Evolutionary conservation across 192 early-diverging fungal species (phyloP).

Genomic region (Rhizoclosmatium sp.): DNA sequence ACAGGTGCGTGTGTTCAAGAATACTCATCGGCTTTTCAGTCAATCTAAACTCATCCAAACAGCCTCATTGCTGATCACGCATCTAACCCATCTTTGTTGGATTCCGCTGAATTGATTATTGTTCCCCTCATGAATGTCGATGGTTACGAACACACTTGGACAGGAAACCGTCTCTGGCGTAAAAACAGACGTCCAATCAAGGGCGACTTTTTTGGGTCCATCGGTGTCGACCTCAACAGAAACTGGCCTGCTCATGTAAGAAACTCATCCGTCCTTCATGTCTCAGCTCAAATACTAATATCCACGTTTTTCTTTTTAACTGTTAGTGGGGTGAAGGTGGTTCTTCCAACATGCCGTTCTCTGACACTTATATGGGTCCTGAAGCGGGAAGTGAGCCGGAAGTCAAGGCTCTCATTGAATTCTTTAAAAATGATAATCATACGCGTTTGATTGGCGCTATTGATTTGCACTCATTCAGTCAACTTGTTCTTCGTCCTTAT

Average conservation of each 20-base stretch:
- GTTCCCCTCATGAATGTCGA: conserved; percentile 68
- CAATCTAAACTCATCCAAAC: too few species aligned
- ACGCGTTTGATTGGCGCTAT: conserved; percentile 64
- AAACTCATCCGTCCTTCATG: conserved; percentile 46
- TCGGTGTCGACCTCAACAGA: conserved; percentile 56
- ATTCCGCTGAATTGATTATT: conserved; percentile 58
- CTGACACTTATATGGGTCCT: conserved; percentile 60
- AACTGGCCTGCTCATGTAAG: conserved; percentile 58
- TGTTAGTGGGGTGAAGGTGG: conserved; percentile 62
- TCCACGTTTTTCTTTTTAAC: conserved; percentile 20
- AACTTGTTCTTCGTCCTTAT: conserved; percentile 65
- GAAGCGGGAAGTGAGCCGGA: conserved; percentile 59
- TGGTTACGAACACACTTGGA: conserved; percentile 65
- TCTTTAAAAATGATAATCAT: conserved; percentile 50
- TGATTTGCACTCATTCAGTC: conserved; percentile 67
- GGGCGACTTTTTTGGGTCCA: conserved; percentile 33
- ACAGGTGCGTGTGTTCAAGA: conserved; percentile 4
- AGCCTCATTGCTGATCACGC: conserved; percentile 50
- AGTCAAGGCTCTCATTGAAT: conserved; percentile 56
- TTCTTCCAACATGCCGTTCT: conserved; percentile 54
- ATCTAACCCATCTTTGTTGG: conserved; percentile 51
- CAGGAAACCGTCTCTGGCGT: conserved; percentile 60
- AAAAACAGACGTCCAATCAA: conserved; percentile 59
- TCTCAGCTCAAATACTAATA: conserved; percentile 53
- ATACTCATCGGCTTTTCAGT: too few species aligned